These are phyloP conservation scores for Taphrina confusa DNA, from an alignment of 1,139 yeast species.

Conservation along the genomic window DNA sequence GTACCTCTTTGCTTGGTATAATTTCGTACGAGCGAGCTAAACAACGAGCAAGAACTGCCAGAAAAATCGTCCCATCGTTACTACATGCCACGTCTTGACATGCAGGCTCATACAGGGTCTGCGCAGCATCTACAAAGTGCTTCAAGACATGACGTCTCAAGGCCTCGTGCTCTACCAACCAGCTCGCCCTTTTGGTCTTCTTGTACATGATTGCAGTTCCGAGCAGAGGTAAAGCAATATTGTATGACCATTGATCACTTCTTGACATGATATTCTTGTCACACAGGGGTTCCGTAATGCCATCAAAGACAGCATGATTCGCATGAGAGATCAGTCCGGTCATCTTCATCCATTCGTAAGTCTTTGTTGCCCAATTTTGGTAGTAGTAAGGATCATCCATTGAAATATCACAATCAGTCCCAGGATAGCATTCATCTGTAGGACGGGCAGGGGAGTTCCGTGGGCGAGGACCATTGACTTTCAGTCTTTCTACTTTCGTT, in stretches of 20 bases:
- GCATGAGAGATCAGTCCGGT: neutral
- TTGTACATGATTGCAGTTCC: neutral
- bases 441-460: neutral
- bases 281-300: neutral
- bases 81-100: neutral
- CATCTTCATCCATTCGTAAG: neutral
- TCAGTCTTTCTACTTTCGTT: neutral
- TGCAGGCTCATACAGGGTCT: neutral
- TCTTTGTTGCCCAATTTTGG: neutral
- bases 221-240: neutral
- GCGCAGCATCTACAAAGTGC: neutral
- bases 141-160: neutral
- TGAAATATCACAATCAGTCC: neutral
- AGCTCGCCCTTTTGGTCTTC: neutral
- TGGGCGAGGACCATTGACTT: neutral
- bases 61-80: neutral
- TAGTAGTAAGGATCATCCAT: neutral
- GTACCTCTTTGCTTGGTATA: neutral
- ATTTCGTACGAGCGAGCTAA: neutral
- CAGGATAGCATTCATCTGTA: neutral
- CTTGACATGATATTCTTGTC: neutral
- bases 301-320: neutral
- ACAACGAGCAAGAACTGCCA: neutral
- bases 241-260: constrained; percentile 1
- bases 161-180: neutral